phyloP scores from a whole-genome alignment of 148 eudicot genomes.

The Polygonum maritimum region DNA sequence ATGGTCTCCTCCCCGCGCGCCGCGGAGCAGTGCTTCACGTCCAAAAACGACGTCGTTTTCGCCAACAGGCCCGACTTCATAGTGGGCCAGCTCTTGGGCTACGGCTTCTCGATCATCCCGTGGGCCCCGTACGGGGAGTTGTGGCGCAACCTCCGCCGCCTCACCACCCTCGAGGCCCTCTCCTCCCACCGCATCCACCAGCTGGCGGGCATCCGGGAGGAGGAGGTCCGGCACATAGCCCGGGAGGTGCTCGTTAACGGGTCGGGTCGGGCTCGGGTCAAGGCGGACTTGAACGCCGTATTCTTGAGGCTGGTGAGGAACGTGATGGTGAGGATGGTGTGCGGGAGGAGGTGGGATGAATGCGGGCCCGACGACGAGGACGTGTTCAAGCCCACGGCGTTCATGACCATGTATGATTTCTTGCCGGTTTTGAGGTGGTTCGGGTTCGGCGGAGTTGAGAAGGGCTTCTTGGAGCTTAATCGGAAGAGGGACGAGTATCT shows the following conservation, averaged over 20 bases:
- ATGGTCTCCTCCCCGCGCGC: slow-evolving; percentile 24
- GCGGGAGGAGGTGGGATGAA: neutral
- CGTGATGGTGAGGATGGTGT: slow-evolving; percentile 10
- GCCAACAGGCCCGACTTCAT: slow-evolving; percentile 36
- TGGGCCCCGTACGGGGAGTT: slow-evolving; percentile 38
- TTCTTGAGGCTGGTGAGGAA: neutral
- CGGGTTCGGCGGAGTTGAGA: slow-evolving; percentile 10
- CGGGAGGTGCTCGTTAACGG: neutral
- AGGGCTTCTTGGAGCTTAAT: slow-evolving; percentile 6
- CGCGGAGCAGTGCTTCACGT: slow-evolving; percentile 23
- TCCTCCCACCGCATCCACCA: slow-evolving; percentile 22
- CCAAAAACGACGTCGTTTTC: slow-evolving; percentile 27
- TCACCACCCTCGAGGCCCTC: slow-evolving; percentile 20
- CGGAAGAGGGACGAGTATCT: slow-evolving; percentile 12
- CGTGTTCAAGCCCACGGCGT: neutral
- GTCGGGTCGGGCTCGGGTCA: neutral
- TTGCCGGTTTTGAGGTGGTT: slow-evolving; percentile 14
- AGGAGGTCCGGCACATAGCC: slow-evolving; percentile 10
- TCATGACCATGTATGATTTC: slow-evolving; percentile 5
- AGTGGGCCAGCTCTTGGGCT: slow-evolving; percentile 24
- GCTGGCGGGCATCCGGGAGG: slow-evolving; percentile 13
- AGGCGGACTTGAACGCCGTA: neutral
- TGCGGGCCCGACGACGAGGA: neutral
- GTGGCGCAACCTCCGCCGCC: slow-evolving; percentile 43
- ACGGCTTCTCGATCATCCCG: slow-evolving; percentile 21